Percentiles rank a stretch among this genome's conserved stretches.
phyloP scores from a whole-genome alignment of 768 basidiomycete species.

The Tulasnella sp. region DNA sequence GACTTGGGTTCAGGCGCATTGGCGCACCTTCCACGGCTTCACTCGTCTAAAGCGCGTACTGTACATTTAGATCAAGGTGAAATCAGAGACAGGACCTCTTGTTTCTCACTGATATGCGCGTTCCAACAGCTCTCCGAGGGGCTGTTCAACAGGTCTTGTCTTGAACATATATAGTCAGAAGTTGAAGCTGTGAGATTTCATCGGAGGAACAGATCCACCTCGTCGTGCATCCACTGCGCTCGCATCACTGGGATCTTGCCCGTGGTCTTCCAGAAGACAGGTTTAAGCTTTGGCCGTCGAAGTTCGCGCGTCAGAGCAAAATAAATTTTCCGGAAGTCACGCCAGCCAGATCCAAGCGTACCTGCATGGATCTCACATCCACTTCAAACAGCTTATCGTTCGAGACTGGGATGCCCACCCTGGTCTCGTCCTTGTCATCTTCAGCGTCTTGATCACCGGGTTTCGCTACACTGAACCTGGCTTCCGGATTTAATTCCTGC shows the following conservation, averaged over 20 bases:
- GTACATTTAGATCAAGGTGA: not conserved
- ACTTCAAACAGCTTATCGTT: constrained; percentile 25
- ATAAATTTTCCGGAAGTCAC: too few species aligned
- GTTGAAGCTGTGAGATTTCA: not conserved
- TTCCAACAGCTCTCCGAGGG: constrained; percentile 31
- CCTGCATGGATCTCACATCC: constrained; percentile 24
- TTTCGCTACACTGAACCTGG: not conserved
- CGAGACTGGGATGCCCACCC: constrained; percentile 22
- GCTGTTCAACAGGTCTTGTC: constrained; percentile 30
- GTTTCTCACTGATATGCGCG: constrained; percentile 27
- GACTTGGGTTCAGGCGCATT: not conserved
- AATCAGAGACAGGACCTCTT: not conserved
- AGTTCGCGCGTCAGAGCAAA: too few species aligned
- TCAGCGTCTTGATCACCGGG: constrained; percentile 1
- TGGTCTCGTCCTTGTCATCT: constrained; percentile 19
- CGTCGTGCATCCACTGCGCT: constrained; percentile 33
- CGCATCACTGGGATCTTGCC: constrained; percentile 30
- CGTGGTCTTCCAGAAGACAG: constrained; percentile 34
- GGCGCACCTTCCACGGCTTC: constrained; percentile 27
- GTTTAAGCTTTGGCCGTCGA: constrained; percentile 29
- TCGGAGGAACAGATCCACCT: constrained; percentile 21
- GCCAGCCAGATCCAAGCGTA: too few species aligned
- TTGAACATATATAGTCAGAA: constrained; percentile 13
- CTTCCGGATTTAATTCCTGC: constrained; percentile 19
- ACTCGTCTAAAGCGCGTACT: constrained; percentile 23